These are phyloP conservation scores for Gliomastix tumulicola DNA, from an alignment of 2,329 filamentous ascomycete species.

Conservation along the genomic window DNA sequence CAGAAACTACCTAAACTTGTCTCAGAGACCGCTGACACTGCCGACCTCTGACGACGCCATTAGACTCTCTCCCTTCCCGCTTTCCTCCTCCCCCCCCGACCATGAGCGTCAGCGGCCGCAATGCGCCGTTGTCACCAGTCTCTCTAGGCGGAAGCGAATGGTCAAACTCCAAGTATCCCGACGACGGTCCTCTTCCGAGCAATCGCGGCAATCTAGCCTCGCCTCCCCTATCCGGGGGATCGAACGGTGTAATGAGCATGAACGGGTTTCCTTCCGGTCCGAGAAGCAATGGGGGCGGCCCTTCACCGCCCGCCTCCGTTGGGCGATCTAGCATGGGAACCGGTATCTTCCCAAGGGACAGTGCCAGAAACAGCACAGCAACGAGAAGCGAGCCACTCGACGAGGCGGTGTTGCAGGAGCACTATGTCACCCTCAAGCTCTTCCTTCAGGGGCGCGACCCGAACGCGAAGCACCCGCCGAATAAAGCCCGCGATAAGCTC, in stretches of 20 bases:
- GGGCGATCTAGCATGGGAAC: constrained; percentile 79
- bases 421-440: constrained; percentile 72
- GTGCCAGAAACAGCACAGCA: constrained; percentile 44
- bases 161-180: constrained; percentile 62
- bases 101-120: constrained; percentile 57
- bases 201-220: constrained; percentile 57
- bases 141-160: constrained; percentile 81
- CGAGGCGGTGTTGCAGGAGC: constrained; percentile 62
- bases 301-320: constrained; percentile 85
- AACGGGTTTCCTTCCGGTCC: constrained; percentile 52
- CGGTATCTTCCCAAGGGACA: constrained; percentile 60
- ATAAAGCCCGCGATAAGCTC: constrained; percentile 91
- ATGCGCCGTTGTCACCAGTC: constrained; percentile 74
- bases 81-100: constrained; percentile 19
- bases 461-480: constrained; percentile 65
- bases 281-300: constrained; percentile 51
- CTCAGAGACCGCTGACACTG: no score
- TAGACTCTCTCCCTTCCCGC: not conserved
- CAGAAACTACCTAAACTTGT: no score
- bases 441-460: constrained; percentile 76
- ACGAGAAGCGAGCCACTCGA: constrained; percentile 50
- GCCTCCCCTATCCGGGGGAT: constrained; percentile 61
- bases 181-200: constrained; percentile 44
- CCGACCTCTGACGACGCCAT: no score
- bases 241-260: constrained; percentile 48